Conservation (phyloP, 2,329 filamentous ascomycete species). For the Coniochaeta pulveracea region DNA sequence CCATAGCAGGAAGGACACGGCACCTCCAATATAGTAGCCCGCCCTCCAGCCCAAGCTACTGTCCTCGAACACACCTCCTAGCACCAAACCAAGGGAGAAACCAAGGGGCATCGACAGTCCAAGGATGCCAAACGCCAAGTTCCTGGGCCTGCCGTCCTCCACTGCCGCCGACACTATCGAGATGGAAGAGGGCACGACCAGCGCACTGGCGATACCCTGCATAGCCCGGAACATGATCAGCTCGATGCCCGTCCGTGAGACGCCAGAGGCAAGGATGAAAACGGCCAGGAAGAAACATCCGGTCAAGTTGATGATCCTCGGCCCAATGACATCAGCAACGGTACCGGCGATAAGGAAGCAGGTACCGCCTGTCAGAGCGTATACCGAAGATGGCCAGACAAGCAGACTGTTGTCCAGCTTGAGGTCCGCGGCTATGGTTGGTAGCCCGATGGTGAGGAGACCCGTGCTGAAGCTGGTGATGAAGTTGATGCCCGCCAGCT, state of each 20-base stretch:
- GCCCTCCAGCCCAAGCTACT: constrained; percentile 35
- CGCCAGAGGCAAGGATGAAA: constrained; percentile 20
- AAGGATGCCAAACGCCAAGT: constrained; percentile 29
- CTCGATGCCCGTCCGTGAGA: constrained; percentile 18
- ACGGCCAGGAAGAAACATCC: constrained; percentile 19
- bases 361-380: constrained; percentile 22
- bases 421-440: constrained; percentile 26
- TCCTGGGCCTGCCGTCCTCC: constrained; percentile 20
- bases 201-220: constrained; percentile 24
- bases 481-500: constrained; percentile 16
- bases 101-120: constrained; percentile 35
- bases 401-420: constrained; percentile 19
- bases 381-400: constrained; percentile 27
- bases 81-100: constrained; percentile 36
- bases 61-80: constrained; percentile 32
- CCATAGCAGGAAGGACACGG: constrained; percentile 23
- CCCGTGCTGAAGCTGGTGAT: constrained; percentile 17
- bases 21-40: constrained; percentile 29
- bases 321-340: constrained; percentile 24
- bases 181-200: constrained; percentile 24
- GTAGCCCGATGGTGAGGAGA: constrained; percentile 26
- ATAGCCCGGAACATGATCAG: constrained; percentile 26
- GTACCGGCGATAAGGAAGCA: constrained; percentile 25
- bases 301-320: constrained; percentile 18
- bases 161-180: constrained; percentile 21